Evolutionary conservation across 129 eudicot genomes (phyloP).

Genomic region (Flaveria trinervia): DNA sequence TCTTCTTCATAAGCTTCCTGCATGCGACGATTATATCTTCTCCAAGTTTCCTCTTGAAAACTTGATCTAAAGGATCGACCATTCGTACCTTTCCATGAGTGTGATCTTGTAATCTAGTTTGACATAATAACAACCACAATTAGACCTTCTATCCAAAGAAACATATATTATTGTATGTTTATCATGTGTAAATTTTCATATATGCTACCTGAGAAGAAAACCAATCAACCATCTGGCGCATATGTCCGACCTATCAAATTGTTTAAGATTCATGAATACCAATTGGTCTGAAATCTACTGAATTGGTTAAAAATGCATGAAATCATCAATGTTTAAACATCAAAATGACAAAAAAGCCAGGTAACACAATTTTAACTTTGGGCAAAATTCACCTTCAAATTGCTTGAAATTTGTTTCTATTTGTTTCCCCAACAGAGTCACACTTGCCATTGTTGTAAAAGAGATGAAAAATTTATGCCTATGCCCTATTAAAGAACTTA

Average conservation of each 20-base stretch:
- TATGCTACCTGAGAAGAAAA: slow-evolving; percentile 60
- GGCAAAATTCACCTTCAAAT: not conserved
- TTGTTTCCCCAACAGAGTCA: not conserved
- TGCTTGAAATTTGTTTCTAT: not conserved
- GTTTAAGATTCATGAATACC: slow-evolving; percentile 25
- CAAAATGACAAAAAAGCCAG: not conserved
- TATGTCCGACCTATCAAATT: slow-evolving; percentile 63
- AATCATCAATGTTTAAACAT: not conserved
- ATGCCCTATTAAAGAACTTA: too few relatives aligned
- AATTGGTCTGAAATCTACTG: not conserved
- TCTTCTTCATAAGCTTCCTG: slow-evolving; percentile 92
- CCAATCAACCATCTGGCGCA: slow-evolving; percentile 71
- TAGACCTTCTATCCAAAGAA: slow-evolving; percentile 18
- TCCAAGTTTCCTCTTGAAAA: slow-evolving; percentile 85
- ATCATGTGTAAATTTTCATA: not conserved
- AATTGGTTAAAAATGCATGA: not conserved
- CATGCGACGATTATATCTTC: slow-evolving; percentile 76
- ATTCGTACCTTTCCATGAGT: slow-evolving; percentile 54
- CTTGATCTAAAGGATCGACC: slow-evolving; percentile 64
- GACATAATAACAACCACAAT: slow-evolving; percentile 7
- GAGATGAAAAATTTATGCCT: not conserved
- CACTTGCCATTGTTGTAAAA: not conserved
- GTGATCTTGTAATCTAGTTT: slow-evolving; percentile 61
- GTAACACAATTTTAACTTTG: too few relatives aligned
- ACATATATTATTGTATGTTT: not conserved